phyloP scores from a whole-genome alignment of 169 alveolate genomes.

The Babesia bigemina region DNA sequence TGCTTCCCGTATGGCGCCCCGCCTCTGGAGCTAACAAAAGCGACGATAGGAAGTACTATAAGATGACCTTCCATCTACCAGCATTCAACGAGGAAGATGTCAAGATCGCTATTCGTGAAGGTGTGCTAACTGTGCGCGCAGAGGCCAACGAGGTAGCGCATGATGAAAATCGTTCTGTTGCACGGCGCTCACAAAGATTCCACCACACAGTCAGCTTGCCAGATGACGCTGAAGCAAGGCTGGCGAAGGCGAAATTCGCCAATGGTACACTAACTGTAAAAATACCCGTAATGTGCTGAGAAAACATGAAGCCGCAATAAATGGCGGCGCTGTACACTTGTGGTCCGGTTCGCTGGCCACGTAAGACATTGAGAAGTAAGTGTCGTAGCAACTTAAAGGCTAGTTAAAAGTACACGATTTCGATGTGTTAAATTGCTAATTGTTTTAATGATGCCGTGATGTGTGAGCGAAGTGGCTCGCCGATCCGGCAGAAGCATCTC shows the following conservation, averaged over 20 bases:
- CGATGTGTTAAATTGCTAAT: neutral
- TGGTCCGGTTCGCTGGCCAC: neutral
- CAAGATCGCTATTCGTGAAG: slow-evolving; percentile 10
- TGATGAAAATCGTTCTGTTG: slow-evolving; percentile 2
- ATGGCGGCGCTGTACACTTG: neutral
- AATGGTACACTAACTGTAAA: slow-evolving; percentile 34
- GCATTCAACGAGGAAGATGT: slow-evolving; percentile 28
- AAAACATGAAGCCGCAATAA: neutral
- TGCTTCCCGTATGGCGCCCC: neutral
- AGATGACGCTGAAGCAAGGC: slow-evolving; percentile 17
- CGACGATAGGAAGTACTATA: slow-evolving; percentile 18
- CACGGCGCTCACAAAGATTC: slow-evolving; percentile 9
- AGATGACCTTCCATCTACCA: slow-evolving; percentile 37
- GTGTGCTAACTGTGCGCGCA: slow-evolving; percentile 23
- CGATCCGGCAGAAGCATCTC: too few species aligned
- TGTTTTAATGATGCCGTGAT: neutral
- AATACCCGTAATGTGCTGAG: slow-evolving; percentile 25
- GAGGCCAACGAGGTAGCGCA: neutral
- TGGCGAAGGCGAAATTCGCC: slow-evolving; percentile 34
- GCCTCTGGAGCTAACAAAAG: neutral
- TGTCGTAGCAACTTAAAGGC: too few species aligned
- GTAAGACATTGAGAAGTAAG: too few species aligned
- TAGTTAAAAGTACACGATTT: too few species aligned
- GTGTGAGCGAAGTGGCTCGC: neutral
- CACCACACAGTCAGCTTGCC: slow-evolving; percentile 45